These are phyloP conservation scores for Hyaloscypha finlandica DNA, from an alignment of 495 filamentous ascomycete genomes.

Conservation along the genomic window DNA sequence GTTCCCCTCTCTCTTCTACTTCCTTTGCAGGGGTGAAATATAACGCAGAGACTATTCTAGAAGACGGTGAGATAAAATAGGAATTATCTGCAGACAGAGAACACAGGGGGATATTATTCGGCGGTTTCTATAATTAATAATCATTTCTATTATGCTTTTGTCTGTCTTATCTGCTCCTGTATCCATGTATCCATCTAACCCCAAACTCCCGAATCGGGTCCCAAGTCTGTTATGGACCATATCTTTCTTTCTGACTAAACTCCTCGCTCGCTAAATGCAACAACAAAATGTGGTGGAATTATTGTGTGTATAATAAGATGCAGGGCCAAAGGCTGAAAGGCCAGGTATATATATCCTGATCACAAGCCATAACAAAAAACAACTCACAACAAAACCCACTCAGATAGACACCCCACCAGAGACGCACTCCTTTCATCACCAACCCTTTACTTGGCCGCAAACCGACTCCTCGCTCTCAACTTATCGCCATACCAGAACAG, in stretches of 20 bases:
- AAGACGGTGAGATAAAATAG: not conserved
- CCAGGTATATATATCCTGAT: conserved; percentile 20
- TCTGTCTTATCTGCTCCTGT: not conserved
- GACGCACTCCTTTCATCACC: conserved; percentile 15
- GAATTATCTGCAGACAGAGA: not conserved
- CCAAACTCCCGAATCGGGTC: not conserved
- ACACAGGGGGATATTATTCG: not conserved
- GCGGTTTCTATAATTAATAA: not conserved
- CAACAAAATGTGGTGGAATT: conserved; percentile 20
- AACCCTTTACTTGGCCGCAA: conserved; percentile 31
- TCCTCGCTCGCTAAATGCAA: conserved; percentile 20
- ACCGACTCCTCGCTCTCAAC: conserved; percentile 38
- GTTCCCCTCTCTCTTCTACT: not conserved
- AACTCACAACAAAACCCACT: no score
- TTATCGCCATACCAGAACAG: conserved; percentile 14
- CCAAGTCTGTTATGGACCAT: conserved; percentile 11
- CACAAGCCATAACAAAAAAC: no score
- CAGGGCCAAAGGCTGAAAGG: conserved; percentile 20
- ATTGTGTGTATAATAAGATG: conserved; percentile 18
- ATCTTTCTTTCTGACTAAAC: conserved; percentile 19
- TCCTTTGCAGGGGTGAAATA: not conserved
- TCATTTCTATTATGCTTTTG: not conserved
- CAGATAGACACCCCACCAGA: no score
- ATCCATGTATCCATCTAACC: not conserved
- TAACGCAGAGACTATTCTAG: not conserved